Evolutionary conservation across 176 grass and related monocot species (phyloP).

Genomic region (Tuctoria greenei): DNA sequence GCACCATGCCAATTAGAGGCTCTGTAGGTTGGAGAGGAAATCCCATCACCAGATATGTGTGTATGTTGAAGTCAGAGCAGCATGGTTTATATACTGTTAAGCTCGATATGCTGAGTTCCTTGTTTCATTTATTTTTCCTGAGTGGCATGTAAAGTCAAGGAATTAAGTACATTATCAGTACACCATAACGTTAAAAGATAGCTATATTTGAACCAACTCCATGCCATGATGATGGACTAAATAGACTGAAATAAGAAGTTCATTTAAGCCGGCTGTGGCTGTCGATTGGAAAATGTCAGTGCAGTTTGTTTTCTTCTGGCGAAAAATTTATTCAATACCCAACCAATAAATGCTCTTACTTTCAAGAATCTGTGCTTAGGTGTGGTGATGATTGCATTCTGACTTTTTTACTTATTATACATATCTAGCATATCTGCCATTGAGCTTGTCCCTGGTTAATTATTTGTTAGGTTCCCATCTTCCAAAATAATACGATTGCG

Average conservation of each 20-base stretch:
- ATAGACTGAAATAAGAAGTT: neutral
- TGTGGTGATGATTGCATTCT: neutral
- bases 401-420: neutral
- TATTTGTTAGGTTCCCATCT: neutral
- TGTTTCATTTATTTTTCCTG: neutral
- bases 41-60: slow-evolving; percentile 42
- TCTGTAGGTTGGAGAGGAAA: slow-evolving; percentile 54
- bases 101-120: neutral
- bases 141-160: neutral
- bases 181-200: neutral
- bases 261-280: neutral
- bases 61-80: slow-evolving; percentile 53
- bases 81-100: neutral
- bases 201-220: neutral
- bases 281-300: neutral
- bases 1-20: slow-evolving; percentile 30
- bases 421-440: neutral
- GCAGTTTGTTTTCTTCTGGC: neutral
- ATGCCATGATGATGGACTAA: neutral
- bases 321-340: neutral
- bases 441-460: neutral
- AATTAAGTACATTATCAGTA: neutral
- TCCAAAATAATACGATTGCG: neutral
- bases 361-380: neutral
- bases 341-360: neutral